Evolutionary conservation across 129 eudicot genomes (phyloP).

Genomic region (Kitagawia praeruptora): DNA sequence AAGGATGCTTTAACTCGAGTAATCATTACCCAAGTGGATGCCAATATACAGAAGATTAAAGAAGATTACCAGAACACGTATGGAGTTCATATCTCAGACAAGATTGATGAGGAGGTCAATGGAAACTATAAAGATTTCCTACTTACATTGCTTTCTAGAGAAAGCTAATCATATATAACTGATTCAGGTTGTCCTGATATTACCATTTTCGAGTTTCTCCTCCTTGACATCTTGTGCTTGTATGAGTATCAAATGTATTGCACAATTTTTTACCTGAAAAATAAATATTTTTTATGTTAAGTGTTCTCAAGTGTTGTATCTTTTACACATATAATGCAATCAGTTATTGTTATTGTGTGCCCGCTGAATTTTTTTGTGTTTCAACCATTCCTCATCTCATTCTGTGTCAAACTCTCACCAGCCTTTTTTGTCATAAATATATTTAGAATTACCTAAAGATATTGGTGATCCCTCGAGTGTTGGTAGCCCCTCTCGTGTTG

Average conservation of each 20-base stretch:
- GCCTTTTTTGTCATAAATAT: too few species aligned
- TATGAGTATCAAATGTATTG: not conserved
- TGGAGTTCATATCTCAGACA: constrained; percentile 32
- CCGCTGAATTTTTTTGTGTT: too few species aligned
- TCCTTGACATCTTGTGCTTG: not conserved
- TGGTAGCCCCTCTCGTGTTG: too few species aligned
- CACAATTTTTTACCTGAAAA: not conserved
- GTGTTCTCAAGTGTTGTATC: not conserved
- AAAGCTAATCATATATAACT: constrained; percentile 7
- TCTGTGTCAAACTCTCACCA: too few species aligned
- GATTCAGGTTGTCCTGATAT: not conserved
- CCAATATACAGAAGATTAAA: constrained; percentile 39
- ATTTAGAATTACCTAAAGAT: too few species aligned
- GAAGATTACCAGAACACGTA: constrained; percentile 32
- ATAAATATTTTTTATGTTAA: not conserved
- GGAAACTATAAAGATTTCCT: constrained; percentile 66
- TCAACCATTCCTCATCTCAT: too few species aligned
- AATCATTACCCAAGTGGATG: constrained; percentile 49
- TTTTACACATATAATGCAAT: not conserved
- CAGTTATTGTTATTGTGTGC: not conserved
- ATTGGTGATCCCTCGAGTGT: too few species aligned
- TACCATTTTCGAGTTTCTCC: not conserved
- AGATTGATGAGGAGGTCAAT: constrained; percentile 36
- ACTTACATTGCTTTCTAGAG: constrained; percentile 48
- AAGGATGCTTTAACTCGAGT: constrained; percentile 57